Conservation (phyloP, 768 basidiomycete genomes). For the Pisolithus tinctorius region DNA sequence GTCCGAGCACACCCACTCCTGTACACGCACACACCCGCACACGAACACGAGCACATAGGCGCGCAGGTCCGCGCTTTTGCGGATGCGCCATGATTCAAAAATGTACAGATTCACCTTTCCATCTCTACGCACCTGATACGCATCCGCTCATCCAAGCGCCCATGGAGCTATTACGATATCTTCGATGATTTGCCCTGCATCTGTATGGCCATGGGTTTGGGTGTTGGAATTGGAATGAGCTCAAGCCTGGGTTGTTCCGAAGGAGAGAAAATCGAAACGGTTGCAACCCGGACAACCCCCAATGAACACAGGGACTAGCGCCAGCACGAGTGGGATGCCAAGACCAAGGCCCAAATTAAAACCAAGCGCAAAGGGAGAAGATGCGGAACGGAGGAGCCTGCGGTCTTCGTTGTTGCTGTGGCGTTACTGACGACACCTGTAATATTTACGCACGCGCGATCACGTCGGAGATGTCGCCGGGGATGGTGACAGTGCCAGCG, state of each 20-base stretch:
- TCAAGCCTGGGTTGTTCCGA: not conserved
- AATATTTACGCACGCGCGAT: conserved; percentile 47
- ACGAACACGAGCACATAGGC: too few relatives aligned
- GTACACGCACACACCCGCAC: too few relatives aligned
- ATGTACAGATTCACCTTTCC: conserved; percentile 3
- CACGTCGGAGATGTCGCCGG: not conserved
- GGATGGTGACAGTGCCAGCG: too few relatives aligned
- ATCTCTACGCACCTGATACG: conserved; percentile 15
- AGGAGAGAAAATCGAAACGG: too few relatives aligned
- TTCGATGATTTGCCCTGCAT: conserved; percentile 53
- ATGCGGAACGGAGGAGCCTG: conserved; percentile 57
- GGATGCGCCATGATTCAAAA: not conserved
- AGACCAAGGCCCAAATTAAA: not conserved
- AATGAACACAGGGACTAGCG: too few relatives aligned
- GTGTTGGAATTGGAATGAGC: conserved; percentile 19
- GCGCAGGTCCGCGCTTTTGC: not conserved
- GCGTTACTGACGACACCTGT: conserved; percentile 64
- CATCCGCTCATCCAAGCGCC: conserved; percentile 34
- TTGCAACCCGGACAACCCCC: too few relatives aligned
- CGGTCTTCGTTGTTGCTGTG: conserved; percentile 71
- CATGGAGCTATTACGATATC: conserved; percentile 62
- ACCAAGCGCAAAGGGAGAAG: conserved; percentile 35
- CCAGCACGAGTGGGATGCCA: not conserved
- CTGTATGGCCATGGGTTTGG: conserved; percentile 24
- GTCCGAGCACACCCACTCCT: too few relatives aligned